Evolutionary conservation across 345 rosid species (phyloP).

Genomic region (Cardamine occulta): DNA sequence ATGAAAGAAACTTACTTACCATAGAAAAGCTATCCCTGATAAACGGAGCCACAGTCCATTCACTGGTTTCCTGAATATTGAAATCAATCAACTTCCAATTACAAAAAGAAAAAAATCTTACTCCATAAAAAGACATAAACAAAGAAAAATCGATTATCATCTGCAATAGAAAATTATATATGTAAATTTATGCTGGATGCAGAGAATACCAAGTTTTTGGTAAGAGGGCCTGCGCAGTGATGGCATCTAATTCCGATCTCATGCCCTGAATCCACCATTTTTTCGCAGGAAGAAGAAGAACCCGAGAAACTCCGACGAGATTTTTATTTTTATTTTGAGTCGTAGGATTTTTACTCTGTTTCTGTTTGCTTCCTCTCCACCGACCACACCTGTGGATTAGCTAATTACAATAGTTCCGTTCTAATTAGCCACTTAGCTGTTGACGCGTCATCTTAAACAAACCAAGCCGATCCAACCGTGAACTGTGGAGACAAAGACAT

Average conservation of each 20-base stretch:
- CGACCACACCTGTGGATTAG: conserved; percentile 17
- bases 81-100: conserved; percentile 27
- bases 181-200: neutral
- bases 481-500: neutral
- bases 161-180: neutral
- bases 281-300: conserved; percentile 7
- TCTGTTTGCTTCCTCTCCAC: conserved; percentile 5
- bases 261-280: conserved; percentile 54
- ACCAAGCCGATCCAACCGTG: conserved; percentile 15
- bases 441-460: conserved; percentile 2
- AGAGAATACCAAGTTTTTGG: conserved; percentile 65
- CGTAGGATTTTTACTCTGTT: conserved; percentile 36
- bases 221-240: conserved; percentile 94
- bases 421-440: neutral
- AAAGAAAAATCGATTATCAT: neutral
- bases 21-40: conserved; percentile 92
- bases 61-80: conserved; percentile 70
- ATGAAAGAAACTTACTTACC: conserved; percentile 51
- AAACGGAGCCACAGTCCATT: conserved; percentile 79
- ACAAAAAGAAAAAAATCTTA: neutral
- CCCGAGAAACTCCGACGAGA: neutral
- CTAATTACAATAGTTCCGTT: neutral
- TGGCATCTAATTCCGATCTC: conserved; percentile 55
- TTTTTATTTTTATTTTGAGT: neutral
- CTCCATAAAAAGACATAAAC: neutral